Evolutionary conservation across 73 alveolate species (phyloP), one percentile per base, ranked within the genome.

Genomic region (Symbiodinium natans): DNA sequence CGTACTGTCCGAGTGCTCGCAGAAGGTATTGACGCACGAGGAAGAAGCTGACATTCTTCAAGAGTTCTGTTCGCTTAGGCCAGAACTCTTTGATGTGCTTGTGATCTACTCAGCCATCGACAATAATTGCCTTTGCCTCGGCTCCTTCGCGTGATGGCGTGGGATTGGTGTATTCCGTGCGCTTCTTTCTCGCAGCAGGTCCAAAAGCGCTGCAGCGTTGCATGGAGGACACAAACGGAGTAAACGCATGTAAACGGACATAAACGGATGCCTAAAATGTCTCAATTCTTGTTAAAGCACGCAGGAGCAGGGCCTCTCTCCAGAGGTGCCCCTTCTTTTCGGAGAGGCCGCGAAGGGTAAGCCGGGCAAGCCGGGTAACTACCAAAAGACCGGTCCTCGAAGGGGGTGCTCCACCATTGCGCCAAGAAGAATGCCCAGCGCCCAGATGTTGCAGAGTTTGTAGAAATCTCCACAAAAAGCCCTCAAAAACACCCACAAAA

Each of bases 51-150:
- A n/a, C n/a, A n/a, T n/a, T n/a, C n/a, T n/a, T n/a, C n/a, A n/a
- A n/a, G n/a, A n/a, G n/a, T n/a, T n/a, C n/a, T n/a, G n/a, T 1
- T 33, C 39, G 0, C 46, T 29, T 15, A 86, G 93, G 93, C 93
- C 93, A 15, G 93, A 86, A 52, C 40, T 86, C 41, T 86, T 86
- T 27, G 93, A 86, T 10, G 68, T 86, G 93, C 71, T 86, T 52
- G 93, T 86, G 82, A 86, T 86, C 9, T 86, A 86, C 48, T 86
- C 93, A 34, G 59, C 93, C 54, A 86, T 86, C 93, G 93, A 86
- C 93, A 86, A 86, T 33, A 41, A 86, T 82, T 86, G 93, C 93
- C 93, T 23, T 25, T 33, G 40, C 40, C 93, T 38, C 11, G 68
- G 13, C 59, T n/a, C 38, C 39, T 8, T 74, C 85, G 52, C 39